Conservation (phyloP, 1,284 basidiomycete species). For the Laetiporus sulphureus region DNA sequence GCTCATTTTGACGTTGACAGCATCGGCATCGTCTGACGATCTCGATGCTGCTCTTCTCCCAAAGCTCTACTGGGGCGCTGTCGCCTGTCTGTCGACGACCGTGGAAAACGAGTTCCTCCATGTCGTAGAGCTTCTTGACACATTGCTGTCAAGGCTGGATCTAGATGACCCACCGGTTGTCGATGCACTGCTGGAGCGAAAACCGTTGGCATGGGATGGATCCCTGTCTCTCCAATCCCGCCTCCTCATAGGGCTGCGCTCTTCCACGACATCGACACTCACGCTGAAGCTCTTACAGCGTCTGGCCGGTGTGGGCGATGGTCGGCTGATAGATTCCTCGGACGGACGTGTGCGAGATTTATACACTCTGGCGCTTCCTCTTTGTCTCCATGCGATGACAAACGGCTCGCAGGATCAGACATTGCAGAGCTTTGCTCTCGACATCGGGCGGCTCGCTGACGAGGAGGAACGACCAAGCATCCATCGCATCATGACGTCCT, state of each 20-base stretch:
- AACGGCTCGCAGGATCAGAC: constrained; percentile 53
- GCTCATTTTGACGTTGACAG: constrained; percentile 73
- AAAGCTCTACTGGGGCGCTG: constrained; percentile 84
- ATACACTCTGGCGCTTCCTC: constrained; percentile 82
- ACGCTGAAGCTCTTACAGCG: constrained; percentile 69
- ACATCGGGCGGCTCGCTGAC: constrained; percentile 70
- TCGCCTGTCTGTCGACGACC: constrained; percentile 78
- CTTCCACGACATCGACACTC: constrained; percentile 60
- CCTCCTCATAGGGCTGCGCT: constrained; percentile 79
- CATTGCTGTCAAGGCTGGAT: constrained; percentile 69
- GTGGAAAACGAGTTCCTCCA: constrained; percentile 80
- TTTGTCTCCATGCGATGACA: constrained; percentile 81
- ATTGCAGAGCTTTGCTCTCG: constrained; percentile 68
- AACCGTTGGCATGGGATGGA: constrained; percentile 73
- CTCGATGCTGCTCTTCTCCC: constrained; percentile 62
- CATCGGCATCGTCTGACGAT: constrained; percentile 55
- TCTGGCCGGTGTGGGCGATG: constrained; percentile 58
- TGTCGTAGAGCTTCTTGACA: constrained; percentile 62
- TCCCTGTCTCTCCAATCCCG: constrained; percentile 63
- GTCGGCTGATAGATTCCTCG: constrained; percentile 67
- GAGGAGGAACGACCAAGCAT: constrained; percentile 71
- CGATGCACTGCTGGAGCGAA: constrained; percentile 58
- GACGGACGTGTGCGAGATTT: constrained; percentile 76
- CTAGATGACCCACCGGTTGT: constrained; percentile 61
- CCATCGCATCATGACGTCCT: constrained; percentile 82